These are phyloP conservation scores for Candida multigemmis DNA, from an alignment of 805 yeast genomes.

Conservation along the genomic window DNA sequence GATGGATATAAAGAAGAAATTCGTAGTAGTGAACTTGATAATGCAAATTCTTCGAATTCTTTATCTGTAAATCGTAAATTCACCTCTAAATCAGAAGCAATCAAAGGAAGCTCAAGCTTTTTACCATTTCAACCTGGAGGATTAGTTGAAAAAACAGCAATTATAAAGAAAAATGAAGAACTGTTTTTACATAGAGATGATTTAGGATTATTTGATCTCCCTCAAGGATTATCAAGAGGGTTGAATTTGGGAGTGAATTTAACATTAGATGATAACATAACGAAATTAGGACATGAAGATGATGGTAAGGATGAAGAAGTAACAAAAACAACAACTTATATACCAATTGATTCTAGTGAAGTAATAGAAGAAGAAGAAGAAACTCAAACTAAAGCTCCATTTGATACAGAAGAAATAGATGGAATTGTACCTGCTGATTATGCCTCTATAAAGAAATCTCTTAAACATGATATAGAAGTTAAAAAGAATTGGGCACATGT, in stretches of 20 bases:
- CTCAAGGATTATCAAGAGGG: conserved; percentile 79
- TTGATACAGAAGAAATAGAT: conserved; percentile 38
- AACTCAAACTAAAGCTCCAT: conserved; percentile 7
- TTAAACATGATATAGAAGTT: conserved; percentile 14
- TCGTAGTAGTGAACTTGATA: conserved; percentile 33
- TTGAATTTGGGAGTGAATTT: conserved; percentile 17
- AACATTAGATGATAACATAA: neutral
- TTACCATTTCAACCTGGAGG: conserved; percentile 96
- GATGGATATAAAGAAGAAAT: conserved; percentile 50
- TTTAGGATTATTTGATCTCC: conserved; percentile 67
- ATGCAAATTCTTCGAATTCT: conserved; percentile 58
- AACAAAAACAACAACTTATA: neutral
- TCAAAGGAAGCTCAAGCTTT: conserved; percentile 63
- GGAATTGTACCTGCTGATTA: conserved; percentile 31
- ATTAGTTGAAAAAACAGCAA: conserved; percentile 14
- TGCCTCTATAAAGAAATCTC: conserved; percentile 10
- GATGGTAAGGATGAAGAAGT: neutral
- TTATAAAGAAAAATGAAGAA: conserved; percentile 19
- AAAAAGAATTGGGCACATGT: conserved; percentile 89
- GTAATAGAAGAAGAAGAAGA: neutral
- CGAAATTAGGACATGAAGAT: neutral
- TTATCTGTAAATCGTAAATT: conserved; percentile 64
- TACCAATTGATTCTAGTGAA: neutral
- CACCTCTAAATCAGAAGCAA: conserved; percentile 49
- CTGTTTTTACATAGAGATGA: conserved; percentile 52